phyloP scores from a whole-genome alignment of 768 basidiomycete species.

The Boletus pseudo-olivaceus region DNA sequence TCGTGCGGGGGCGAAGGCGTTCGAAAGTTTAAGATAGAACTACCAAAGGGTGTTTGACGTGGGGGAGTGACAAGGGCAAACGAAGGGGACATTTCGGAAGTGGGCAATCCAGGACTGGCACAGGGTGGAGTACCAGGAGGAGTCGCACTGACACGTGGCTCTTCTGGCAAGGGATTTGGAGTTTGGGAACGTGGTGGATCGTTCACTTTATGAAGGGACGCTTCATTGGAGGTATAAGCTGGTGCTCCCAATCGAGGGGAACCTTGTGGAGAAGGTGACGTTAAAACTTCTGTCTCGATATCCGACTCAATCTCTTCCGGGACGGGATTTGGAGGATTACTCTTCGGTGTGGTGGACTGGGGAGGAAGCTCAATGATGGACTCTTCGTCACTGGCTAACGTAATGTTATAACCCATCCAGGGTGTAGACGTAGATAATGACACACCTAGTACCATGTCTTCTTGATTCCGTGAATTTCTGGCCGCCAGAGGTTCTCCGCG shows the following conservation, averaged over 20 bases:
- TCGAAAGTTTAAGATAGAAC: constrained; percentile 47
- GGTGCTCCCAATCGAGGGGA: constrained; percentile 14
- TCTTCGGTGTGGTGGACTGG: constrained; percentile 28
- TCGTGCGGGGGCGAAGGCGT: constrained; percentile 62
- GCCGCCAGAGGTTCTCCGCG: constrained; percentile 20
- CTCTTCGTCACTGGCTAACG: constrained; percentile 40
- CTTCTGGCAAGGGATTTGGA: neutral
- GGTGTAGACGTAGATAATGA: neutral
- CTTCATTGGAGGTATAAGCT: constrained; percentile 10
- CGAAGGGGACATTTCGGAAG: constrained; percentile 12
- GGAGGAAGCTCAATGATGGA: constrained; percentile 18
- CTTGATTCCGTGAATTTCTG: constrained; percentile 11
- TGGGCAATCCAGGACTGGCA: neutral
- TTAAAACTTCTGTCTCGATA: constrained; percentile 28
- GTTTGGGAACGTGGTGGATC: constrained; percentile 15
- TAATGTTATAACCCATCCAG: neutral
- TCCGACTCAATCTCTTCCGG: constrained; percentile 21
- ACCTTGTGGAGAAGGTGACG: constrained; percentile 18
- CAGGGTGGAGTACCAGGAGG: constrained; percentile 27
- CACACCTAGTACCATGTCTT: constrained; percentile 21
- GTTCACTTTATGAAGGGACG: constrained; percentile 14
- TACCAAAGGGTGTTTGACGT: constrained; percentile 37
- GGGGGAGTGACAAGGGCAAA: constrained; percentile 46
- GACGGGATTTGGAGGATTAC: constrained; percentile 11
- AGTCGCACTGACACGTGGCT: constrained; percentile 16